Evolutionary conservation across 495 filamentous ascomycete genomes (phyloP).

Genomic region (Cercophora scortea): DNA sequence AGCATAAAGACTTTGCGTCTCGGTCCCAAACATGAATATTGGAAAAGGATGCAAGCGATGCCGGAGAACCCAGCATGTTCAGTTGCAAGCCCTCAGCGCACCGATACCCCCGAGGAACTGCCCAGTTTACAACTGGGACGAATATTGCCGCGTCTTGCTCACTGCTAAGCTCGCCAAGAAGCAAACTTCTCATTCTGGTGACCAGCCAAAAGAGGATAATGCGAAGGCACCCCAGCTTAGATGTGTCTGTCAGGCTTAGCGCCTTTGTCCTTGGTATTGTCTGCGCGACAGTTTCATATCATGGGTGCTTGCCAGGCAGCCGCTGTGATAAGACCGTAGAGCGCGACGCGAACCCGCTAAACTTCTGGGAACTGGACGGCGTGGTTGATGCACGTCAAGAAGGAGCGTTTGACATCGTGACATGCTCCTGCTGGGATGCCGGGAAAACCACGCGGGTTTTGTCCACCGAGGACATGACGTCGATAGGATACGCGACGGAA

Average conservation of each 20-base stretch:
- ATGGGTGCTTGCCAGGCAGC: constrained; percentile 48
- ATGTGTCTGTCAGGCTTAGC: constrained; percentile 10
- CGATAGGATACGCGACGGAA: constrained; percentile 36
- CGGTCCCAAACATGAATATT: no score
- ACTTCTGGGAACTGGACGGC: constrained; percentile 31
- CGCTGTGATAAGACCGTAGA: constrained; percentile 25
- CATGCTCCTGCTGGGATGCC: constrained; percentile 14
- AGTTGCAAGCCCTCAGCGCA: background rate
- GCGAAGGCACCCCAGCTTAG: constrained; percentile 10
- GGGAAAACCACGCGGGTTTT: constrained; percentile 12
- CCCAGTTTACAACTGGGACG: constrained; percentile 1
- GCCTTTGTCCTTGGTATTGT: constrained; percentile 11
- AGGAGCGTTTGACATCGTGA: constrained; percentile 29
- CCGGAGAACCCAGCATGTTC: background rate
- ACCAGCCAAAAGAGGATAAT: constrained; percentile 21
- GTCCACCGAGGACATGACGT: constrained; percentile 30
- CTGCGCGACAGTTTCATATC: constrained; percentile 14
- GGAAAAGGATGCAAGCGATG: background rate
- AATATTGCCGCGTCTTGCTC: constrained; percentile 14
- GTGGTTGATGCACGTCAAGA: constrained; percentile 22
- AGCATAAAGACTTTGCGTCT: no score
- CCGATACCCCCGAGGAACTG: constrained; percentile 2
- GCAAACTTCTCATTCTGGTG: constrained; percentile 16
- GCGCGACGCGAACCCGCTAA: constrained; percentile 39
- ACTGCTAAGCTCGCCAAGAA: constrained; percentile 25